Evolutionary conservation across 176 grass and related monocot genomes (phyloP).

Genomic region (Triticum timopheevii): DNA sequence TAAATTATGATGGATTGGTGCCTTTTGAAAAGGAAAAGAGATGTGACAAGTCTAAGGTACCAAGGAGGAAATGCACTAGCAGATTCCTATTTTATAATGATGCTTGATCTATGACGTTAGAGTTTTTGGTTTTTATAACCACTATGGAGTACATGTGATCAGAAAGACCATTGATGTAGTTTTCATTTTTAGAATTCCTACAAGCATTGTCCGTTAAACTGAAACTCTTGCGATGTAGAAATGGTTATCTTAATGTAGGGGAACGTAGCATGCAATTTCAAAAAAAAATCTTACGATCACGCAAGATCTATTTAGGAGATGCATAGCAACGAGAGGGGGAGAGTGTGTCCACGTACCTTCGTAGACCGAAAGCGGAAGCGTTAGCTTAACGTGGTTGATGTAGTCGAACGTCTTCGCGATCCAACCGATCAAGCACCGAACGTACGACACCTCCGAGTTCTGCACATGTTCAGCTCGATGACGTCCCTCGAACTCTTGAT

Average conservation of each 20-base stretch:
- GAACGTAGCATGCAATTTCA: too few relatives aligned
- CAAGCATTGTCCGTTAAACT: slow-evolving; percentile 13
- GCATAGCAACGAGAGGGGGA: too few relatives aligned
- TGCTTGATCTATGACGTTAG: neutral
- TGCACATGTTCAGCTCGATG: too few relatives aligned
- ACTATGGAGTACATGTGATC: neutral
- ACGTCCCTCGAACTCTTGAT: too few relatives aligned
- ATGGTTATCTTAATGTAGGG: neutral
- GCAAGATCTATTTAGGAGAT: too few relatives aligned
- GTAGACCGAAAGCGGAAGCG: too few relatives aligned
- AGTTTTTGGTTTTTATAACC: neutral
- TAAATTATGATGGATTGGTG: slow-evolving; percentile 6
- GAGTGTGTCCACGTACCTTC: too few relatives aligned
- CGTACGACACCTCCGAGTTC: too few relatives aligned
- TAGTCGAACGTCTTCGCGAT: too few relatives aligned
- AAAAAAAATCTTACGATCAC: too few relatives aligned
- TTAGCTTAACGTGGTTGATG: too few relatives aligned
- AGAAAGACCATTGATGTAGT: neutral
- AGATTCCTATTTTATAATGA: slow-evolving; percentile 9
- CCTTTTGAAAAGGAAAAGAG: slow-evolving; percentile 11
- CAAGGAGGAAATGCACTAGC: neutral
- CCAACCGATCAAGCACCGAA: too few relatives aligned
- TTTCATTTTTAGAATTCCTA: slow-evolving; percentile 11
- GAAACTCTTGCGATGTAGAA: slow-evolving; percentile 8
- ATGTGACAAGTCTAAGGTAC: neutral